Evolutionary conservation across 2,329 filamentous ascomycete species (phyloP).

Genomic region (Cladophialophora bantiana): DNA sequence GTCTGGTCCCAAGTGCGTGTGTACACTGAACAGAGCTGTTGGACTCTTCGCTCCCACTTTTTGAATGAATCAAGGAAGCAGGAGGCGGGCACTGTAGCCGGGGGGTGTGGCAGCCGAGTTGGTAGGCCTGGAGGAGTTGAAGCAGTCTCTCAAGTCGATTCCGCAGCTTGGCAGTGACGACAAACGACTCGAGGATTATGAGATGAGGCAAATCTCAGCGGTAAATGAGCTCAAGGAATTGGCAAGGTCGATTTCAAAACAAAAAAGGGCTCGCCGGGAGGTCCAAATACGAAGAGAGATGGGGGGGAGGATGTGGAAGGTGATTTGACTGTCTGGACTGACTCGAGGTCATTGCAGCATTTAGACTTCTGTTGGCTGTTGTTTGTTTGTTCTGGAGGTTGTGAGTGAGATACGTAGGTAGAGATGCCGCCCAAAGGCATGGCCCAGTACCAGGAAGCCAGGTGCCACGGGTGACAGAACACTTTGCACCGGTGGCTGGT

Average conservation of each 20-base stretch:
- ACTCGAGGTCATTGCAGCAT: conserved; percentile 2
- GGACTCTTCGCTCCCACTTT: background rate
- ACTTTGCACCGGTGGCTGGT: conserved; percentile 19
- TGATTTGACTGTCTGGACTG: conserved; percentile 1
- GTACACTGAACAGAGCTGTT: background rate
- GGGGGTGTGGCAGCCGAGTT: background rate
- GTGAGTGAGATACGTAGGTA: background rate
- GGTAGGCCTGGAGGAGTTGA: conserved; percentile 3
- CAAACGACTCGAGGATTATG: conserved; percentile 23
- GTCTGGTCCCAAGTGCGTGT: conserved; percentile 5
- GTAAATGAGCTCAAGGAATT: conserved; percentile 9
- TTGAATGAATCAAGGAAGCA: background rate
- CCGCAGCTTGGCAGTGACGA: conserved; percentile 23
- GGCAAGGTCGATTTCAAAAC: background rate
- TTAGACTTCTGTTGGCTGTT: conserved; percentile 1
- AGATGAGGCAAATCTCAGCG: conserved; percentile 21
- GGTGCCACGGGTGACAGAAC: background rate
- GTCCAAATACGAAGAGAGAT: conserved; percentile 2
- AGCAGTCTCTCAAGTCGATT: conserved; percentile 1
- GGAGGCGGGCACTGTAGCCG: conserved; percentile 13
- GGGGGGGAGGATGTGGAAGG: conserved; percentile 2
- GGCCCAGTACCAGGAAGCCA: too few species aligned
- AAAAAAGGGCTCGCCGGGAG: background rate
- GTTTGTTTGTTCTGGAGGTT: background rate
- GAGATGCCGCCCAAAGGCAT: too few species aligned